Percentiles rank a stretch among this genome's conserved stretches.
These are phyloP conservation scores for Phialophora tarda DNA, from an alignment of 2,329 filamentous ascomycete genomes.

Conservation along the genomic window DNA sequence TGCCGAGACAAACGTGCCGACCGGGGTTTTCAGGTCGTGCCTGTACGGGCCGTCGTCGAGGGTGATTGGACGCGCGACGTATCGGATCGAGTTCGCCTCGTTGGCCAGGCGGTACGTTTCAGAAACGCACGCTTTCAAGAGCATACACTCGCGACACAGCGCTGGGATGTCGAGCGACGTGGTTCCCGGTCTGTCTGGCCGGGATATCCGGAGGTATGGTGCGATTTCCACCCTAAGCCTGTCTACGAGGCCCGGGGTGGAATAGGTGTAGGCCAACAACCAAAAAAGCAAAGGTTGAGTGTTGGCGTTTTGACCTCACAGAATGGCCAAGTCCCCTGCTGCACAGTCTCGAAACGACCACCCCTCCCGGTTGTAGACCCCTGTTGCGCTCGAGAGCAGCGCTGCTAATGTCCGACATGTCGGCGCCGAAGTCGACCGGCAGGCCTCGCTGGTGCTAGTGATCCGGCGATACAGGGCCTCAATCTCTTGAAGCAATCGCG, in stretches of 20 bases:
- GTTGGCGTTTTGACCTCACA: slow-evolving; percentile 14
- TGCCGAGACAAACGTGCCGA: slow-evolving; percentile 15
- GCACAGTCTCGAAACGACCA: slow-evolving; percentile 5
- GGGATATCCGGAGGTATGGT: background rate
- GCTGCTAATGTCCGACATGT: slow-evolving; percentile 3
- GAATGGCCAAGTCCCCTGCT: slow-evolving; percentile 5
- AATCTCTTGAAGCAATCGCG: slow-evolving; percentile 11
- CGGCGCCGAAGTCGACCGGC: background rate
- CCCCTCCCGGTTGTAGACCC: slow-evolving; percentile 5
- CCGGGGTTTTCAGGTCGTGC: slow-evolving; percentile 4
- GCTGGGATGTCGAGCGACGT: background rate
- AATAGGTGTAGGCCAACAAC: slow-evolving; percentile 13
- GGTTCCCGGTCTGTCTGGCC: background rate
- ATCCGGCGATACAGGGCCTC: slow-evolving; percentile 6
- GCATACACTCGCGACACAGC: background rate
- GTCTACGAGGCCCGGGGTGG: background rate
- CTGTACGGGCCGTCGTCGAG: background rate
- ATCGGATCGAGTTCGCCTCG: slow-evolving; percentile 13
- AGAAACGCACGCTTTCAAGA: slow-evolving; percentile 18
- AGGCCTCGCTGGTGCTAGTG: slow-evolving; percentile 3
- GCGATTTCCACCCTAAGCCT: slow-evolving; percentile 12
- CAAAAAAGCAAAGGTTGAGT: slow-evolving; percentile 14
- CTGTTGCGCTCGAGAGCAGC: background rate
- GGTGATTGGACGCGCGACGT: slow-evolving; percentile 5
- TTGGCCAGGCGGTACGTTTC: slow-evolving; percentile 17